Base-by-base conservation (phyloP, 2,329 filamentous ascomycete species). In the Hypoxylon rubiginosum region DNA sequence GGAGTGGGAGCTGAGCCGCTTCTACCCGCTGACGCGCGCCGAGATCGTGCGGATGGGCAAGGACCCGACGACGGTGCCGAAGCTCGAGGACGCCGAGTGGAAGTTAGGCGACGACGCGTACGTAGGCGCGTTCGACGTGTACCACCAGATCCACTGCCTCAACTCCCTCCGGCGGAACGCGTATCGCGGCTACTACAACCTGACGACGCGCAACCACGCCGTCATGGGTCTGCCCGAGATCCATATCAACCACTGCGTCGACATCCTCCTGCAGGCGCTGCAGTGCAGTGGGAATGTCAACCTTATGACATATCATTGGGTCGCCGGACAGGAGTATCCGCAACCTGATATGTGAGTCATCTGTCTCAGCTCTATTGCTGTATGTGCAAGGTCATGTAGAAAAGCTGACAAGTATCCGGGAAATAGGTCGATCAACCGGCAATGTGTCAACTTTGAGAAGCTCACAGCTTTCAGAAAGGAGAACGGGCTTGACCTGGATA, bases 211-310 rank as follows among this genome's bases (percentile, higher is more conserved):
- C 39, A 54, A 73, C n/a, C 59, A 69, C 8, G 48, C 65, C 2
- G 54, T 60, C 10, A 59, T 39, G 50, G 54, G 62, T 26, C 51
- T 67, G 32, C 69, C 58, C 5, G 70, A 67, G 62, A 66, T 71
- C n/a, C 78, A 80, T 59, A 65, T 79, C 5, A 75, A 76, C 46
- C 78, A 80, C 43, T 80, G 78, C 56, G 74, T 76, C 26, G 77
- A 79, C 28, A 77, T 79, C 24, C 62, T 80, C 2, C 52, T 79
- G 9, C 75, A 79, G 63, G 74, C 74, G 45, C 57, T 79, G 11
- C 75, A 76, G 64, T 80, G 78, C 53, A 73, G 73, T 41, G 76
- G 76, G 1, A 78, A 78, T 48, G 67, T 77, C 7, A 77, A 78
- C 39, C 67, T 79, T 45, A 75, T 79, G 50, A 80, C 78, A 0